Base-by-base conservation (phyloP, 768 basidiomycete genomes). In the Tylopilus balloui region DNA sequence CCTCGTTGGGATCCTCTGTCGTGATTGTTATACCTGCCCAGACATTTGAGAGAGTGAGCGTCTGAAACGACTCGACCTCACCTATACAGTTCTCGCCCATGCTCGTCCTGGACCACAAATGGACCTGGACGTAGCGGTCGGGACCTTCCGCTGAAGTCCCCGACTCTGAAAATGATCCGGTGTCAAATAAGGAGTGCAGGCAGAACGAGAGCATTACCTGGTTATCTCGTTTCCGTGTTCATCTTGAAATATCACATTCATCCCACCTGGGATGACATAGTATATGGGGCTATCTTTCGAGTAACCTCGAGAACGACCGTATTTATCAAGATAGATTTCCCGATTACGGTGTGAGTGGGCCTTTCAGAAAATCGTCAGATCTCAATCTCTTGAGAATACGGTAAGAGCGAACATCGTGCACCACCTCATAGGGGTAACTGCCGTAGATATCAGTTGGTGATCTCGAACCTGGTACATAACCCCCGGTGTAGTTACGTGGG, bases 171-270 rank as follows among this genome's bases (percentile, higher is more conserved):
- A 23, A 52, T 9, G 15, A 24, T 9, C 8, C 15, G 14, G 42
- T 23, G 42, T 56, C 12, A 54, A 9, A 45, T 15, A 29, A 20
- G 3, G 2, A 6, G 13, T n/a, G 4, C 28, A 12, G 1, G 9
- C 3, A 17, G 14, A 47, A 38, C 27, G 38, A 27, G 39, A 29
- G 38, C 32, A 59, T 46, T 66, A 80, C 84, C 84, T 78, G 3
- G 78, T 77, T 21, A 85, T 78, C 57, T 82, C 81, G 47, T 78
- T 76, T 19, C 84, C 84, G 17, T 73, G 65, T 54, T 80, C 78
- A 57, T 86, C 84, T 62, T 82, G 75, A 56, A 88, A 86, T 39
- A 86, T 75, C 6, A 86, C 79, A 50, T 80, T 76, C 51, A 79
- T 69, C 19, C 83, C 84, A 15, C 73, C 74, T 31, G 86, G 85